phyloP scores from a whole-genome alignment of 495 filamentous ascomycete species.

The Hyaloscypha variabilis region DNA sequence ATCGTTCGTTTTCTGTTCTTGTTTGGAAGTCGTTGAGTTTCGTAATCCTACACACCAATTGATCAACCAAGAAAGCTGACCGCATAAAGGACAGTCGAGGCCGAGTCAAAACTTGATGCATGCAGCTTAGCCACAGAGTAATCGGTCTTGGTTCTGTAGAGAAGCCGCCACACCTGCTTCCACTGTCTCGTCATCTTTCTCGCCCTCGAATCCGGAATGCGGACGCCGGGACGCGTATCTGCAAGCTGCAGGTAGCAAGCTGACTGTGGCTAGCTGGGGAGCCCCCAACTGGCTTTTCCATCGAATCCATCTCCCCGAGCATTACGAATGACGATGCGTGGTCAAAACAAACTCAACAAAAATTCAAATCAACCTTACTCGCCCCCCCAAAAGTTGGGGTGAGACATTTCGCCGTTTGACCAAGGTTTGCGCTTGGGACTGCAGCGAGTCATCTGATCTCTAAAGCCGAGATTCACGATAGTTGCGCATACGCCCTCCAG shows the following conservation, averaged over 20 bases:
- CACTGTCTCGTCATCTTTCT: neutral
- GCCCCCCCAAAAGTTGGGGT: neutral
- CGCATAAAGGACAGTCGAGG: neutral
- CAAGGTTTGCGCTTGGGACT: neutral
- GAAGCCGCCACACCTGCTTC: neutral
- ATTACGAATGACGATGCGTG: neutral
- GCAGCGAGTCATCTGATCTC: neutral
- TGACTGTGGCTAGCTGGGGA: neutral
- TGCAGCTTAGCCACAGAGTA: neutral
- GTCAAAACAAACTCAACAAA: conserved; percentile 4
- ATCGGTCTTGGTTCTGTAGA: neutral
- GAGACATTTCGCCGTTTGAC: conserved; percentile 3
- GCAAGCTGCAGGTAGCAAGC: neutral
- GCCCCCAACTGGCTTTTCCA: conserved; percentile 35
- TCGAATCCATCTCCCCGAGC: neutral
- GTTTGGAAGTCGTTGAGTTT: neutral
- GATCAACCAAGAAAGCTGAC: neutral
- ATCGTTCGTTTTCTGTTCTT: neutral
- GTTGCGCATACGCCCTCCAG: neutral
- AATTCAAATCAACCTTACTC: neutral
- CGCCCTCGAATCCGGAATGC: neutral
- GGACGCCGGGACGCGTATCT: neutral
- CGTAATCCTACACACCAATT: neutral
- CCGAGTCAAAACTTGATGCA: neutral
- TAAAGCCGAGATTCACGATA: neutral